Evolutionary conservation across 192 early-diverging fungal genomes (phyloP).

Genomic region (Linnemannia schmuckeri): DNA sequence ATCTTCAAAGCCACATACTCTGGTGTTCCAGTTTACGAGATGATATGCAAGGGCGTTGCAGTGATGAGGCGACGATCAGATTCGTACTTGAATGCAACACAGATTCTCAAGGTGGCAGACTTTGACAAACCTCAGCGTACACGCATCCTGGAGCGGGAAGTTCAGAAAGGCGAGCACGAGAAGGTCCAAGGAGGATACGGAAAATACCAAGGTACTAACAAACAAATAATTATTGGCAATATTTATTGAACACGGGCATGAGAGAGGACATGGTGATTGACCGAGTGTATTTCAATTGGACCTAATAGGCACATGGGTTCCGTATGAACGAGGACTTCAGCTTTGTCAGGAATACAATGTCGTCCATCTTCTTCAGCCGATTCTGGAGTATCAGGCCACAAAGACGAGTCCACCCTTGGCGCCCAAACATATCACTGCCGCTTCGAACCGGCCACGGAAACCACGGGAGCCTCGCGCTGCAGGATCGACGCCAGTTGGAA

Average conservation of each 20-base stretch:
- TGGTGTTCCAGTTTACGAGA: conserved; percentile 95
- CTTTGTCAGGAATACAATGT: conserved; percentile 87
- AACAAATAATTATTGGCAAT: conserved; percentile 58
- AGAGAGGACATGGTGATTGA: background rate
- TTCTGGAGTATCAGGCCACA: conserved; percentile 85
- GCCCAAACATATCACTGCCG: conserved; percentile 69
- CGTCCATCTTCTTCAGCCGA: conserved; percentile 75
- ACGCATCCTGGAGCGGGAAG: conserved; percentile 93
- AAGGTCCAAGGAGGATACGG: conserved; percentile 99
- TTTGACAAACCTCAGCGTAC: conserved; percentile 94
- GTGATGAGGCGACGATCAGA: conserved; percentile 89
- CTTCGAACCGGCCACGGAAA: conserved; percentile 63
- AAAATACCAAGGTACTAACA: conserved; percentile 94
- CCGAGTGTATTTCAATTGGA: background rate
- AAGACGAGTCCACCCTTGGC: conserved; percentile 66
- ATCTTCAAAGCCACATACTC: conserved; percentile 95
- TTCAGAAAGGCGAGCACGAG: conserved; percentile 89
- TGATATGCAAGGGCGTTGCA: conserved; percentile 81
- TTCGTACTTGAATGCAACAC: conserved; percentile 96
- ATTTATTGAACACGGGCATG: conserved; percentile 21
- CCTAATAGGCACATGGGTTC: conserved; percentile 79
- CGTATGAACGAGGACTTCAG: conserved; percentile 83
- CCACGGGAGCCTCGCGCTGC: conserved; percentile 55
- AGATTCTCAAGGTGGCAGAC: conserved; percentile 96
- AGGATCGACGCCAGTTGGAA: conserved; percentile 32